A percentile compares a stretch with the other conserved stretches of the same genome.
phyloP scores from a whole-genome alignment of 345 rosid genomes.

The Tarenaya hassleriana region DNA sequence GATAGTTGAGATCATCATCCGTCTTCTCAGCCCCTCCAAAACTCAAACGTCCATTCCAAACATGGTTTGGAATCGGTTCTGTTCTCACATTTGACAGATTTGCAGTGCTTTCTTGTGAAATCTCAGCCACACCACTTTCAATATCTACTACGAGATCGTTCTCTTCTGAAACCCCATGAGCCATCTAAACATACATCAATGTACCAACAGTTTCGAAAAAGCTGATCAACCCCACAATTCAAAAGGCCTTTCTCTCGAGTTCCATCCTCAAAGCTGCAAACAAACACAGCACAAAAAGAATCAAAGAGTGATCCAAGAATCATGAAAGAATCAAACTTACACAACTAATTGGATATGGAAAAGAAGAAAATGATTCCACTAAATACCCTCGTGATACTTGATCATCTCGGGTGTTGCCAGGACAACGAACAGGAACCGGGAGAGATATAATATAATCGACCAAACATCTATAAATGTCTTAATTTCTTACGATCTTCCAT shows the following conservation, averaged over 20 bases:
- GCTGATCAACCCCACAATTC: slow-evolving; percentile 9
- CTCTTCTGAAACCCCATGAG: slow-evolving; percentile 25
- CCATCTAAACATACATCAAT: slow-evolving; percentile 26
- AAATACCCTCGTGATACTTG: no score
- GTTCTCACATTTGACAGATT: slow-evolving; percentile 23
- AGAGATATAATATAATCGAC: slow-evolving; percentile 1
- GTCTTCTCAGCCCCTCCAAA: slow-evolving; percentile 27
- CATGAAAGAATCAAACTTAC: slow-evolving; percentile 11
- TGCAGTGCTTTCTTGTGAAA: slow-evolving; percentile 24
- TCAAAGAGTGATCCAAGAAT: neutral
- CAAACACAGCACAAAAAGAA: neutral
- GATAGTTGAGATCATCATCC: slow-evolving; percentile 29
- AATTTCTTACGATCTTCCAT: neutral
- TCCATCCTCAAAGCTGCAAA: slow-evolving; percentile 4
- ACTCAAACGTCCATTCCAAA: slow-evolving; percentile 27
- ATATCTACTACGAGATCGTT: slow-evolving; percentile 52
- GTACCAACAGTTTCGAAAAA: neutral
- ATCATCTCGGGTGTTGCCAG: no score
- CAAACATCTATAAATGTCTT: neutral
- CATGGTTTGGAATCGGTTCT: slow-evolving; percentile 26
- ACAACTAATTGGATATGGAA: no score
- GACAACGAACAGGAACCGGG: no score
- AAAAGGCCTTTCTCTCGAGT: neutral
- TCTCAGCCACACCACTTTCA: slow-evolving; percentile 42
- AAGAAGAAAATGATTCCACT: no score